These are phyloP conservation scores for Saposhnikovia divaricata DNA, from an alignment of 129 eudicot species.

Conservation along the genomic window DNA sequence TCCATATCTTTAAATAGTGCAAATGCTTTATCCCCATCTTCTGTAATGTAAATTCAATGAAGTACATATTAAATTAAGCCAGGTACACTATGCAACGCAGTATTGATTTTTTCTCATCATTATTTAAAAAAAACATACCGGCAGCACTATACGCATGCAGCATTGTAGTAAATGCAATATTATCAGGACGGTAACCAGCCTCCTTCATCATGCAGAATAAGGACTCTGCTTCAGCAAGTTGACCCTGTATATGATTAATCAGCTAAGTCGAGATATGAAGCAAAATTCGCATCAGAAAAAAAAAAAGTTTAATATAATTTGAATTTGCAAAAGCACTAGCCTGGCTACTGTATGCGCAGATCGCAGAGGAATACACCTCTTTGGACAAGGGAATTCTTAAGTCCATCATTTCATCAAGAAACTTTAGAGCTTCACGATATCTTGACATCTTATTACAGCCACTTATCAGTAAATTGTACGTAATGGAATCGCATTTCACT, in stretches of 20 bases:
- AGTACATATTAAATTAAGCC: not conserved
- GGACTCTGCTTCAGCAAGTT: conserved; percentile 61
- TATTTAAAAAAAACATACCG: conserved; percentile 40
- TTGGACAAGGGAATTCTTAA: conserved; percentile 48
- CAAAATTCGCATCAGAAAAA: not conserved
- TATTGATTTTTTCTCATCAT: not conserved
- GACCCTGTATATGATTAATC: conserved; percentile 42
- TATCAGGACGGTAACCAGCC: conserved; percentile 64
- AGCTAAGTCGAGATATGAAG: conserved; percentile 5
- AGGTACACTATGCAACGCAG: not conserved
- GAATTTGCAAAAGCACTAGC: conserved; percentile 30
- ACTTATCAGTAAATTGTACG: conserved; percentile 67
- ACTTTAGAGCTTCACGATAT: conserved; percentile 61
- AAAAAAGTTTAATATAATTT: conserved; percentile 5
- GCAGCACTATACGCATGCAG: conserved; percentile 64
- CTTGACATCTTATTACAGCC: conserved; percentile 88
- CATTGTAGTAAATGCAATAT: conserved; percentile 78
- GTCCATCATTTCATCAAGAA: conserved; percentile 61
- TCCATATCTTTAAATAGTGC: conserved; percentile 81
- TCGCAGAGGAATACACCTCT: conserved; percentile 84
- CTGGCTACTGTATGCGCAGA: conserved; percentile 78
- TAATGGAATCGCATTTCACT: conserved; percentile 76
- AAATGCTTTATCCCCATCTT: conserved; percentile 66
- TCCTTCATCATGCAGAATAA: conserved; percentile 64
- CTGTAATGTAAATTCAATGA: conserved; percentile 31